Evolutionary conservation across 106 monocot genomes (phyloP).

Genomic region (Chionographis japonica): DNA sequence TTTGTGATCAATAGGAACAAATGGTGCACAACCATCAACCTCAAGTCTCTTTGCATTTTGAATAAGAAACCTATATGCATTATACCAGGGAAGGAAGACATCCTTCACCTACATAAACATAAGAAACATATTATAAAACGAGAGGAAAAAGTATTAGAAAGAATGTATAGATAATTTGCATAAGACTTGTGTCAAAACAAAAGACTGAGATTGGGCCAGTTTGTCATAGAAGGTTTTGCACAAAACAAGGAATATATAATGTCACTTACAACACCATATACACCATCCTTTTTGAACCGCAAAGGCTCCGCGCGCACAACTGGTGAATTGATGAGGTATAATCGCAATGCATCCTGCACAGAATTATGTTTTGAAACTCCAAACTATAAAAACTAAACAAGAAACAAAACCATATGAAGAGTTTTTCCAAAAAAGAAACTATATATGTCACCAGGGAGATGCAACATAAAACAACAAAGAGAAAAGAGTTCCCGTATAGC

Average conservation of each 20-base stretch:
- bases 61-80: constrained; percentile 96
- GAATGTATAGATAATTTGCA: background rate
- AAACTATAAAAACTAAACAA: background rate
- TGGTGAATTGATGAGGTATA: constrained; percentile 94
- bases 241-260: background rate
- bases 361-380: background rate
- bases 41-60: constrained; percentile 97
- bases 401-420: background rate
- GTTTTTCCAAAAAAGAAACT: background rate
- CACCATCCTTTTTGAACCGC: constrained; percentile 87
- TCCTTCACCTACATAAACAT: constrained; percentile 81
- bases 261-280: constrained; percentile 82
- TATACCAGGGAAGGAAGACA: constrained; percentile 99
- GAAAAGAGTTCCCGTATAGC: background rate
- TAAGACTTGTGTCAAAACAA: background rate
- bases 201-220: background rate
- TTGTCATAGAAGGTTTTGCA: background rate
- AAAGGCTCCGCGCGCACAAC: constrained; percentile 93
- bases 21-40: constrained; percentile 62
- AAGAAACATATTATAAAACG: background rate
- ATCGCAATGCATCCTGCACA: constrained; percentile 82
- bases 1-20: constrained; percentile 53
- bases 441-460: too few relatives aligned
- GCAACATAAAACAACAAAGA: background rate
- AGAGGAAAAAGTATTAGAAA: background rate